Conservation (phyloP, 768 basidiomycete species). For the Leccinum sublutescens region DNA sequence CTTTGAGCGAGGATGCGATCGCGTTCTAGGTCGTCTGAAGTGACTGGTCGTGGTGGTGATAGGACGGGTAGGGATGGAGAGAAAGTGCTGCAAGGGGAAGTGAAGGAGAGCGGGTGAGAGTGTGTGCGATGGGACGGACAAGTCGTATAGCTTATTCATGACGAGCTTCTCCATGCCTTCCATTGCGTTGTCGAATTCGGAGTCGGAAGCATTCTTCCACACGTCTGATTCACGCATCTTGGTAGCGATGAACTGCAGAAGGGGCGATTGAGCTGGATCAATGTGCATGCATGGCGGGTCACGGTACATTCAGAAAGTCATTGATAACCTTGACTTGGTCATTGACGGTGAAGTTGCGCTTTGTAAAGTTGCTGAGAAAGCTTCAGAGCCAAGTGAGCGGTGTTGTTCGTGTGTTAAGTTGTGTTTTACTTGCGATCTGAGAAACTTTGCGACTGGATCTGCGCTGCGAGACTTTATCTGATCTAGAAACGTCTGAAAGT, state of each 20-base stretch:
- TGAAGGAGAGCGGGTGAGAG: slow-evolving; percentile 2
- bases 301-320: slow-evolving; percentile 77
- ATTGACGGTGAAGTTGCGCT: slow-evolving; percentile 84
- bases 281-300: not conserved
- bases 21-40: slow-evolving; percentile 93
- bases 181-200: slow-evolving; percentile 93
- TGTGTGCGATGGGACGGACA: slow-evolving; percentile 53
- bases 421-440: slow-evolving; percentile 82
- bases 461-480: slow-evolving; percentile 88
- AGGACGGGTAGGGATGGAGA: slow-evolving; percentile 77
- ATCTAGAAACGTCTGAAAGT: slow-evolving; percentile 93
- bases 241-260: slow-evolving; percentile 75
- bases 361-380: slow-evolving; percentile 91
- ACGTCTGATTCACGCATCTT: slow-evolving; percentile 85
- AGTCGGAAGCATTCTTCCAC: slow-evolving; percentile 75
- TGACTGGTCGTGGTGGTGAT: slow-evolving; percentile 71
- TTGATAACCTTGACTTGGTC: slow-evolving; percentile 96
- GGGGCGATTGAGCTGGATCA: slow-evolving; percentile 14
- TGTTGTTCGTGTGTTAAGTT: not conserved
- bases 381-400: slow-evolving; percentile 37
- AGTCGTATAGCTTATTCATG: slow-evolving; percentile 96
- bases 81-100: slow-evolving; percentile 65
- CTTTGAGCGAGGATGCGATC: slow-evolving; percentile 90
- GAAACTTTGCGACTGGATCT: slow-evolving; percentile 92
- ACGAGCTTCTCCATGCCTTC: slow-evolving; percentile 99